A percentile compares a stretch with the other conserved stretches of the same genome.
Evolutionary conservation across 345 rosid species (phyloP).

Genomic region (Hirschfeldia incana): DNA sequence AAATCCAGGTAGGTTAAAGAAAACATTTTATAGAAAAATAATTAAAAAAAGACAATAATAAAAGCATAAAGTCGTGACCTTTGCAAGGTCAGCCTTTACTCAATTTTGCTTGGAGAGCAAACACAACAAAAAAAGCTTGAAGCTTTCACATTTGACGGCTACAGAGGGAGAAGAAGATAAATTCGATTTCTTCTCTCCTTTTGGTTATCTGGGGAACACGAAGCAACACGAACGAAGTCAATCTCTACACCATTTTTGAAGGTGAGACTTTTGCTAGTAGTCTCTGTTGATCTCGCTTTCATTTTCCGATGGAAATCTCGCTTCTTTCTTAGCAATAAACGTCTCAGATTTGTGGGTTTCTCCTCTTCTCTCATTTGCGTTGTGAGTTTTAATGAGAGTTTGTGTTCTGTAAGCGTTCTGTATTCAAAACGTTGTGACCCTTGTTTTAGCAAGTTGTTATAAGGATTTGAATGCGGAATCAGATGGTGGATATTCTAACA

Average conservation of each 20-base stretch:
- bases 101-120: not conserved
- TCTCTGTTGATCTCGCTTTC: slow-evolving; percentile 30
- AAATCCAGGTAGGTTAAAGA: not conserved
- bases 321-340: slow-evolving; percentile 7
- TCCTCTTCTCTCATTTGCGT: not conserved
- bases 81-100: not conserved
- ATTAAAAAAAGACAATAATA: not conserved
- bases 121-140: not conserved
- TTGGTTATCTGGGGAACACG: not conserved
- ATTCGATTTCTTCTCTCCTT: slow-evolving; percentile 15
- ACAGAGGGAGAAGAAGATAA: slow-evolving; percentile 32
- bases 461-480: slow-evolving; percentile 10
- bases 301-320: not conserved
- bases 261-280: slow-evolving; percentile 26
- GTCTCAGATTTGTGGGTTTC: slow-evolving; percentile 4
- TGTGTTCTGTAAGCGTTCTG: not conserved
- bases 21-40: not conserved
- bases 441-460: not conserved
- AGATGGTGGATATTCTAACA: slow-evolving; percentile 17
- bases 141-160: slow-evolving; percentile 38
- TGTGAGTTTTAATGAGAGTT: not conserved
- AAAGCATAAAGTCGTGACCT: not conserved
- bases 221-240: slow-evolving; percentile 29
- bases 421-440: slow-evolving; percentile 10
- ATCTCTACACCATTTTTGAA: slow-evolving; percentile 30